Conservation (phyloP, 2,329 filamentous ascomycete genomes). For the Pyrenophora teres region DNA sequence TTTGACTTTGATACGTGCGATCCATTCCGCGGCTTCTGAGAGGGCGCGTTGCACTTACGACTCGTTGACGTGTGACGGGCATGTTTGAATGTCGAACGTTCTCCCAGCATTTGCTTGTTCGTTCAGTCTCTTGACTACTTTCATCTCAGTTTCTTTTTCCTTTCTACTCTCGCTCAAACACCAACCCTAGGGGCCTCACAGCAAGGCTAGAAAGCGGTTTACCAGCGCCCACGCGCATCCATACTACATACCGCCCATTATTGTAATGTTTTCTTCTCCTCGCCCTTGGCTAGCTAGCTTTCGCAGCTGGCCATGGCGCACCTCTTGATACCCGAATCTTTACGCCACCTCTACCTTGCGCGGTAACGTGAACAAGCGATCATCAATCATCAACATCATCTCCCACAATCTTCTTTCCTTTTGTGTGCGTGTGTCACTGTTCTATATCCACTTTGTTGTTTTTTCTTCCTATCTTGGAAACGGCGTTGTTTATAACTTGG, state of each 20-base stretch:
- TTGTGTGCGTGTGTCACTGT: conserved; percentile 37
- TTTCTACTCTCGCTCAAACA: conserved; percentile 7
- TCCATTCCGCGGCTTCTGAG: conserved; percentile 46
- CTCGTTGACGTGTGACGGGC: conserved; percentile 14
- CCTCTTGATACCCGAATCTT: conserved; percentile 20
- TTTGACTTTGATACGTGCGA: conserved; percentile 43
- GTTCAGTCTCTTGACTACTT: conserved; percentile 5
- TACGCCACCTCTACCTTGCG: neutral
- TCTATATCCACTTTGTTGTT: conserved; percentile 37
- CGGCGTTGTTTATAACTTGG: neutral
- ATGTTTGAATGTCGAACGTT: conserved; percentile 14
- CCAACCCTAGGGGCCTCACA: conserved; percentile 8
- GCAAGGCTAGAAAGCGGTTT: conserved; percentile 22
- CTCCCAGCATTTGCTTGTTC: conserved; percentile 5
- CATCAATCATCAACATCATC: neutral
- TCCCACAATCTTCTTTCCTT: conserved; percentile 4
- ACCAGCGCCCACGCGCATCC: conserved; percentile 17
- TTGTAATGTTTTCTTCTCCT: conserved; percentile 18
- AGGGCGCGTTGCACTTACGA: conserved; percentile 9
- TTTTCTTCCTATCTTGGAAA: neutral
- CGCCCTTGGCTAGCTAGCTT: neutral
- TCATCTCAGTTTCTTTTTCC: neutral
- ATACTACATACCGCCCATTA: conserved; percentile 9
- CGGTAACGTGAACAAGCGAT: neutral
- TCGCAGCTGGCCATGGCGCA: conserved; percentile 5